phyloP scores from a whole-genome alignment of 2,329 filamentous ascomycete species.

The Beauveria medogensis region DNA sequence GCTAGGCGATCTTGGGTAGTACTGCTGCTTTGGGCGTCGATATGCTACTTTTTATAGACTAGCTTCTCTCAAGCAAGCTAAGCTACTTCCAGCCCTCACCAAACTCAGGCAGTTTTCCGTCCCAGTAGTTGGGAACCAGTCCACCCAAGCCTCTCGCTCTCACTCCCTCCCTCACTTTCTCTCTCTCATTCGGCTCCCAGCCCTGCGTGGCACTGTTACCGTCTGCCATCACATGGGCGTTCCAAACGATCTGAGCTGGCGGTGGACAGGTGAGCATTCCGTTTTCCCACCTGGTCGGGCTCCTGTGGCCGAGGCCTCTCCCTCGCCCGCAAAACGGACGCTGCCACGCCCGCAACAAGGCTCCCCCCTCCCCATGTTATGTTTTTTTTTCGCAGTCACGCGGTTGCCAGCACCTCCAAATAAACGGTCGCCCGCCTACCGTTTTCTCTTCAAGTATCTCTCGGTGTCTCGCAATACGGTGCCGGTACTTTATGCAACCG shows the following conservation, averaged over 20 bases:
- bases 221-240: constrained; percentile 10
- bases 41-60: not conserved
- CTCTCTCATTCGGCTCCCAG: constrained; percentile 11
- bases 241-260: not conserved
- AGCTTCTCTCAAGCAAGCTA: fast-evolving
- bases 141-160: no score
- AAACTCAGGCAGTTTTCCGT: not conserved
- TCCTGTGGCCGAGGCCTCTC: not conserved
- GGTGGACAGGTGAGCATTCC: not conserved
- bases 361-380: not conserved
- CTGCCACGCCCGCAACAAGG: not conserved
- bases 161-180: no score
- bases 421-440: not conserved
- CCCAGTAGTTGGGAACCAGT: constrained; percentile 3
- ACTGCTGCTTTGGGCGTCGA: not conserved
- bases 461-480: not conserved
- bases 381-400: not conserved
- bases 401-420: not conserved
- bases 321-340: not conserved
- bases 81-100: not conserved
- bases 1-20: not conserved
- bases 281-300: not conserved
- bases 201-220: constrained; percentile 13
- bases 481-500: no score
- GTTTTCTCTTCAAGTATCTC: not conserved